Evolutionary conservation across 768 basidiomycete genomes (phyloP).

Genomic region (Butyriboletus loyo): DNA sequence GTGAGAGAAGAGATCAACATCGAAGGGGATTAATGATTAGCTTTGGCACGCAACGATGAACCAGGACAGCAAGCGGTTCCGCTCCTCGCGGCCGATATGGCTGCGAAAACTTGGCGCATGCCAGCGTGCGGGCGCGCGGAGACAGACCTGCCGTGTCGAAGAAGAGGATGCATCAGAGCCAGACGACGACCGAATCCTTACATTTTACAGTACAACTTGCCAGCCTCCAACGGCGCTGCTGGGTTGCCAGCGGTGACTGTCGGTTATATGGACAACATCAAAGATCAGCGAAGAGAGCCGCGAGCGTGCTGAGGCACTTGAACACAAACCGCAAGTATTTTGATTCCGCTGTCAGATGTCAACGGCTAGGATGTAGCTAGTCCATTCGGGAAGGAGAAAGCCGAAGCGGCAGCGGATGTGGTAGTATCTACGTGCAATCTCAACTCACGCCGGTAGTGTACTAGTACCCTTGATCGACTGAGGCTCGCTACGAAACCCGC

Average conservation of each 20-base stretch:
- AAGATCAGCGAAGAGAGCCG: slow-evolving; percentile 19
- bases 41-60: slow-evolving; percentile 28
- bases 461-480: slow-evolving; percentile 15
- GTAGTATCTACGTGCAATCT: neutral
- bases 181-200: slow-evolving; percentile 15
- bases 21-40: slow-evolving; percentile 33
- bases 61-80: slow-evolving; percentile 27
- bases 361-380: slow-evolving; percentile 10
- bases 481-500: slow-evolving; percentile 13
- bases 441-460: neutral
- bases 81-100: slow-evolving; percentile 24
- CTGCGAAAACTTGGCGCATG: slow-evolving; percentile 8
- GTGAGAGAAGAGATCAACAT: slow-evolving; percentile 35
- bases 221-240: slow-evolving; percentile 9
- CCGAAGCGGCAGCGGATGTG: neutral
- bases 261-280: slow-evolving; percentile 23
- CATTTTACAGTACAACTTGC: slow-evolving; percentile 15
- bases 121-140: slow-evolving; percentile 3
- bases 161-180: neutral
- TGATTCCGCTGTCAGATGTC: slow-evolving; percentile 32
- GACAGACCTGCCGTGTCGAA: slow-evolving; percentile 3
- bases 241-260: slow-evolving; percentile 10
- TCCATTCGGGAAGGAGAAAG: neutral
- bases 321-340: slow-evolving; percentile 20
- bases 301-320: slow-evolving; percentile 2